Evolutionary conservation across 257 asterid genomes (phyloP), one percentile per base, ranked within the genome.

Genomic region (Leonotis leonurus): DNA sequence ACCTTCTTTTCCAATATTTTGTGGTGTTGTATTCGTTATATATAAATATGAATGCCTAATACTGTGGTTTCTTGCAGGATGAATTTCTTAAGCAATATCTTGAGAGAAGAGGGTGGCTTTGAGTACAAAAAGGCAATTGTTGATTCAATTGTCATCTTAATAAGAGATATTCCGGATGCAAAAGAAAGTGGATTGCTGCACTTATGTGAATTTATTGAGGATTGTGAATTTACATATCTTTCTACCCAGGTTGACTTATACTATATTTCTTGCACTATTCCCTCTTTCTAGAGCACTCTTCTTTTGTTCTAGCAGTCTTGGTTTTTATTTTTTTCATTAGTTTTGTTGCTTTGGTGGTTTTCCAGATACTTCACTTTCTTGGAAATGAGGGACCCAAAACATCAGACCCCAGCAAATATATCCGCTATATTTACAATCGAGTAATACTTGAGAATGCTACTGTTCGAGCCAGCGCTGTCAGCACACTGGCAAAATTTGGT

Each of bases 311-410:
- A 39, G 59, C 61, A 46, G 58, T 57, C 68, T 54, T 32, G 27
- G 8, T 11, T 24, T 33, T 16, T 24, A 39, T 32, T 25, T 52
- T 37, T 8, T 6, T 4, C 57, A 45, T 40, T 56, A n/a, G 30
- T 54, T 59, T 45, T 25, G 56, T 56, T 57, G 20, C 61, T 65
- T 62, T 36, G 49, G 35, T 52, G 26, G 8, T 30, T 43, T 58
- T 26, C 64, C 62, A 90, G 97, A 87, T 90, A 65, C 90, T 90
- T 52, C 94, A 90, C 78, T 90, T 90, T 79, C 95, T 90, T 79
- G 97, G 96, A 69, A 87, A 83, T 73, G 95, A 90, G 79, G 97
- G 97, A 48, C 97, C 97, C 46, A 87, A 90, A 82, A 90, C 97
- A 37, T 70, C 93, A 16, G 97, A 90, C 65, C 97, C 97, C 0